Evolutionary conservation across 108 stramenopile genomes (phyloP), one percentile per base, ranked within the genome.

Genomic region (Pseudonitzschia delicatissima): DNA sequence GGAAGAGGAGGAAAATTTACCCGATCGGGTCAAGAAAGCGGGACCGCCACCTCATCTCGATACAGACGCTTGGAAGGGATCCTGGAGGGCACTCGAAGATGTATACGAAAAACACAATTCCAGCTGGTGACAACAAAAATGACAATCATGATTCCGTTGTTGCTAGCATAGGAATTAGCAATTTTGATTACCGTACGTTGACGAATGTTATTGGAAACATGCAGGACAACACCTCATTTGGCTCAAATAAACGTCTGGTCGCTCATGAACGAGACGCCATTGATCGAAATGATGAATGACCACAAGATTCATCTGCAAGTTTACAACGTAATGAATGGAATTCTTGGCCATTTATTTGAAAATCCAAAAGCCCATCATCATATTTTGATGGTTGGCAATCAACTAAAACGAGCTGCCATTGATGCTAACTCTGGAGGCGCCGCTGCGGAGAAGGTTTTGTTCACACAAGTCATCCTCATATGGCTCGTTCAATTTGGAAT

Each of bases 11-110:
- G 48, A 66, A 11, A 23, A 63, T 31, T 62, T 89, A 25, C 86
- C 87, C 11, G 65, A 68, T 35, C n/a, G 57, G 8, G 74, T 91
- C 34, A 87, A 78, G 62, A 73, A 78, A 44, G 76, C 76, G 5
- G 91, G 91, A 23, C 84, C 91, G 0, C 72, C 87, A 3, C 91
- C 91, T 17, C 86, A 85, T 69, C 61, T 79, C 45, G 67, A 88
- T 62, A 75, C 62, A 44, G 71, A 76, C 55, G 84, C 87, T 26
- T 92, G 77, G 76, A 79, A 78, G 60, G 77, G 64, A 44, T 80
- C 78, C n/a, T 92, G 91, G 91, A 74, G 63, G 51, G 91, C 91
- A 9, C 68, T 92, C 52, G 91, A 92, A 69, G 87, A 87, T 20
- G 20, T 85, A 13, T 86, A 81, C 72, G 29, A 36, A 4, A 3